These are phyloP conservation scores for Eucalyptus pumila DNA, from an alignment of 345 rosid genomes.

Conservation along the genomic window DNA sequence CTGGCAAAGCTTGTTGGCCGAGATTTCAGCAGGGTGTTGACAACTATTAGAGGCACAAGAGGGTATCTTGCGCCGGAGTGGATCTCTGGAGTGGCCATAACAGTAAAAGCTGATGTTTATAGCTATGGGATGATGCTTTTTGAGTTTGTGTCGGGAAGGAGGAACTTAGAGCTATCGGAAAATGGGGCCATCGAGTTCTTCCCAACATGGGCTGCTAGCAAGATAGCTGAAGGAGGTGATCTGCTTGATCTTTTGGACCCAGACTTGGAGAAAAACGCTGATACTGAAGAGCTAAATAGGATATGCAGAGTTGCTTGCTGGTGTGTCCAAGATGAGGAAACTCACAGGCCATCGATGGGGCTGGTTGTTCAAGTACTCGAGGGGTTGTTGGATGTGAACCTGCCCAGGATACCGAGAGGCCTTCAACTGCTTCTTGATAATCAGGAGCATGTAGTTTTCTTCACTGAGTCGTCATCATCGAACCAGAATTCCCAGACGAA, in stretches of 20 bases:
- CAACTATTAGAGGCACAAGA: slow-evolving; percentile 83
- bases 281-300: slow-evolving; percentile 46
- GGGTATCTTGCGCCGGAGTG: slow-evolving; percentile 90
- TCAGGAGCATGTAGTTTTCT: slow-evolving; percentile 24
- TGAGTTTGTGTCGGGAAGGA: slow-evolving; percentile 60
- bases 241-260: slow-evolving; percentile 43
- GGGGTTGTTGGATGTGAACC: slow-evolving; percentile 44
- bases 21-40: slow-evolving; percentile 74
- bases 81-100: slow-evolving; percentile 74
- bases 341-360: slow-evolving; percentile 68
- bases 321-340: slow-evolving; percentile 82
- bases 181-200: slow-evolving; percentile 39
- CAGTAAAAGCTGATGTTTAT: slow-evolving; percentile 78
- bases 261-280: slow-evolving; percentile 19
- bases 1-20: slow-evolving; percentile 73
- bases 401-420: slow-evolving; percentile 48
- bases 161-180: slow-evolving; percentile 48
- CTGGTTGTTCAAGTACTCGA: slow-evolving; percentile 83
- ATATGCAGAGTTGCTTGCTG: slow-evolving; percentile 67
- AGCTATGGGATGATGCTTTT: slow-evolving; percentile 90
- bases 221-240: slow-evolving; percentile 28
- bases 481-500: slow-evolving; percentile 13
- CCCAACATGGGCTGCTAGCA: slow-evolving; percentile 47
- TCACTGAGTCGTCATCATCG: slow-evolving; percentile 34
- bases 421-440: slow-evolving; percentile 27